Evolutionary conservation across 2,329 filamentous ascomycete genomes (phyloP).

Genomic region (Rutstroemia sp.): DNA sequence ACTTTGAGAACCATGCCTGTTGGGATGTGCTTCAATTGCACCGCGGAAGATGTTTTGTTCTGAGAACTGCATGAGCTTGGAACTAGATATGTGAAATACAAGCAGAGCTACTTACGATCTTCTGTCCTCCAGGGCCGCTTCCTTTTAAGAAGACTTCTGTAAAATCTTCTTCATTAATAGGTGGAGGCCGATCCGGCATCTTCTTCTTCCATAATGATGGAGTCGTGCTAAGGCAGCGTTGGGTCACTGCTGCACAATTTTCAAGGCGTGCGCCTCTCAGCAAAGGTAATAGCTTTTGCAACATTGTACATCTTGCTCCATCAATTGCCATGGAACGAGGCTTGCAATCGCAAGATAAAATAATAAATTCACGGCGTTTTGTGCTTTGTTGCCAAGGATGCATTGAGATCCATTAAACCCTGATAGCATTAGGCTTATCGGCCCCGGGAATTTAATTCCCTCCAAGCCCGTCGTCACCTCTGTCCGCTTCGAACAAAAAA

Average conservation of each 20-base stretch:
- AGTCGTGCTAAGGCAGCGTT: slow-evolving; percentile 14
- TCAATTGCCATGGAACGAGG: not conserved
- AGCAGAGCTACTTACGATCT: slow-evolving; percentile 56
- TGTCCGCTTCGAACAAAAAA: not conserved
- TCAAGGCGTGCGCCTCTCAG: slow-evolving; percentile 12
- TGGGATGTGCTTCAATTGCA: slow-evolving; percentile 83
- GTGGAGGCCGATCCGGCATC: slow-evolving; percentile 67
- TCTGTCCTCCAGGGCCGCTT: slow-evolving; percentile 87
- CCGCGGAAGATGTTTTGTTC: slow-evolving; percentile 96
- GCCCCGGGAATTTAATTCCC: not conserved
- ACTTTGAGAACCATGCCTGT: slow-evolving; percentile 92
- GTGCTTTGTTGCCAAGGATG: not conserved
- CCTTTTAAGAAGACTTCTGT: slow-evolving; percentile 84
- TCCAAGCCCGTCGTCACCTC: not conserved
- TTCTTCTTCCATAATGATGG: slow-evolving; percentile 39
- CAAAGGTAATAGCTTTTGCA: slow-evolving; percentile 15
- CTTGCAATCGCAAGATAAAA: not conserved
- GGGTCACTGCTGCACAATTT: not conserved
- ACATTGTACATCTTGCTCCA: slow-evolving; percentile 24
- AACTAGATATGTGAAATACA: not conserved
- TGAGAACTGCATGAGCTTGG: slow-evolving; percentile 25
- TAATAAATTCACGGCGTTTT: too few species aligned
- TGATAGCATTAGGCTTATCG: not conserved
- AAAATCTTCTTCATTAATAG: slow-evolving; percentile 71
- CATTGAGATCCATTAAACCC: not conserved